Conservation (phyloP, 306 rosid species). For the Cicer pinnatifidum region DNA sequence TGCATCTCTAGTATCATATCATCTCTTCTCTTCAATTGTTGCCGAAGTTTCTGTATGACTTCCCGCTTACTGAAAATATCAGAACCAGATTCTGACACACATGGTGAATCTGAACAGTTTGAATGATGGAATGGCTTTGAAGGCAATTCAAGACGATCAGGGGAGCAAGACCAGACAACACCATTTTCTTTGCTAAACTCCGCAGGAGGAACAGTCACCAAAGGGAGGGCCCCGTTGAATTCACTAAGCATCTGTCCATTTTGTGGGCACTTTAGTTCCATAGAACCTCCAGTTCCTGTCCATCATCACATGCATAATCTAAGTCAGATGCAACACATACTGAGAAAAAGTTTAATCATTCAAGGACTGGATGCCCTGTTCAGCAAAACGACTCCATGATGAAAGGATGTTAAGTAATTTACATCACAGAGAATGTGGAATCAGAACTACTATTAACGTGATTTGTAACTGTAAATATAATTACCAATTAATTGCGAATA, state of each 20-base stretch:
- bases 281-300: constrained; percentile 62
- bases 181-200: constrained; percentile 82
- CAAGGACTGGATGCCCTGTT: background rate
- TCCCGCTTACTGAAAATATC: constrained; percentile 91
- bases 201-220: constrained; percentile 75
- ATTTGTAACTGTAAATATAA: constrained; percentile 10
- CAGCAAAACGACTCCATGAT: constrained; percentile 28
- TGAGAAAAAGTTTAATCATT: constrained; percentile 22
- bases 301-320: constrained; percentile 36
- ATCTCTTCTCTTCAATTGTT: constrained; percentile 90
- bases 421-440: constrained; percentile 11
- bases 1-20: constrained; percentile 97
- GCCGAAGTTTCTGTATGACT: constrained; percentile 91
- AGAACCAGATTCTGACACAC: constrained; percentile 94
- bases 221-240: constrained; percentile 70
- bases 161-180: constrained; percentile 84
- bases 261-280: constrained; percentile 67
- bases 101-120: constrained; percentile 93
- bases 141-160: constrained; percentile 86
- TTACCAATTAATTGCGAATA: constrained; percentile 20
- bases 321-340: constrained; percentile 4
- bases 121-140: constrained; percentile 80
- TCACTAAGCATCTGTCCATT: constrained; percentile 63
- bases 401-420: constrained; percentile 17
- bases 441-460: constrained; percentile 37